These are phyloP conservation scores for Kondoa malvinella DNA, from an alignment of 768 basidiomycete species.

Conservation along the genomic window DNA sequence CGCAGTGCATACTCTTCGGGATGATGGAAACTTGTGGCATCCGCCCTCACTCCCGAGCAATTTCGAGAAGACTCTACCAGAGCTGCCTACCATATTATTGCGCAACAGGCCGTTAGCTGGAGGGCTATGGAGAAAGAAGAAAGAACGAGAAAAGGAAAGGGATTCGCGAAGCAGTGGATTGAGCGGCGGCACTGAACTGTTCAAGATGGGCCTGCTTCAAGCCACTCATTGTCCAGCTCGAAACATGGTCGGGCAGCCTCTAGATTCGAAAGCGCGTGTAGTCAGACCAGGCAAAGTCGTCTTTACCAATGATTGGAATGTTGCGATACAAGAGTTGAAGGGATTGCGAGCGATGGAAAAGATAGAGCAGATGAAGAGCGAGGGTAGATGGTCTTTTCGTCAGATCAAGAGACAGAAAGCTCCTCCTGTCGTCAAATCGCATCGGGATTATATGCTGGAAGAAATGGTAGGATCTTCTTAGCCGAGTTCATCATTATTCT, in stretches of 20 bases:
- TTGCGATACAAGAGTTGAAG: constrained; percentile 22
- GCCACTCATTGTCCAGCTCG: neutral
- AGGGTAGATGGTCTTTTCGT: constrained; percentile 71
- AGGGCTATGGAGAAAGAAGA: constrained; percentile 10
- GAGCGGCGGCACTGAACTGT: constrained; percentile 4
- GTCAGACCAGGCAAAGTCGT: constrained; percentile 2
- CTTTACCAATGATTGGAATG: constrained; percentile 5
- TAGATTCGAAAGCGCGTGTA: neutral
- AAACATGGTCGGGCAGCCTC: neutral
- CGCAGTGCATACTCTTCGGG: neutral
- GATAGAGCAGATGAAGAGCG: constrained; percentile 64
- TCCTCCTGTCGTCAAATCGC: constrained; percentile 59
- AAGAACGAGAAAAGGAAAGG: constrained; percentile 10
- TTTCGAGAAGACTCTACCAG: neutral
- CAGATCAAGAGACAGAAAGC: constrained; percentile 89
- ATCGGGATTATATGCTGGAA: constrained; percentile 91
- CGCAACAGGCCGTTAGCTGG: neutral
- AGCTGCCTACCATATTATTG: neutral
- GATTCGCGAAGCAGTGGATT: constrained; percentile 7
- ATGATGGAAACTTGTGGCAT: neutral
- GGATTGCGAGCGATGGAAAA: constrained; percentile 47
- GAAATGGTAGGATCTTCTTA: constrained; percentile 57
- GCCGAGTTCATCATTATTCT: constrained; percentile 7
- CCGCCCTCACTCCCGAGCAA: neutral
- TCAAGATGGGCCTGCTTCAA: neutral